A percentile compares a stretch with the other conserved stretches of the same genome.
Conservation (phyloP, 805 yeast species). For the Kodamaea fukazawae region DNA sequence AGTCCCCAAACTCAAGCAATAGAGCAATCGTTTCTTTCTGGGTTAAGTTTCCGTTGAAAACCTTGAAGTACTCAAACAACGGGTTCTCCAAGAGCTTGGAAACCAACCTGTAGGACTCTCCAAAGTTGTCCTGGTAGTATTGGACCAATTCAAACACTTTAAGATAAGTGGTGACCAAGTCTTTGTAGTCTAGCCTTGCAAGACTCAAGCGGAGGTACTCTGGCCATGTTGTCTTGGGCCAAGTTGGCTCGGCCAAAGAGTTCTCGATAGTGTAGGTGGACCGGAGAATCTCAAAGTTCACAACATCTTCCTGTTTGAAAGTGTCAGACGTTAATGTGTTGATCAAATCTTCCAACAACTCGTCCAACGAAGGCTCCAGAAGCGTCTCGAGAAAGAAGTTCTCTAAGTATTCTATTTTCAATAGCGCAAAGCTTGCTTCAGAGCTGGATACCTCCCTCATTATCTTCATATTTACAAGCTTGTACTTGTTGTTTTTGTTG, state of each 20-base stretch:
- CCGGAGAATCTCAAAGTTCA: conserved; percentile 26
- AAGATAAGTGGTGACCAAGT: conserved; percentile 27
- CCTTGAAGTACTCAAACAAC: background rate
- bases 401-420: conserved; percentile 37
- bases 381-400: conserved; percentile 20
- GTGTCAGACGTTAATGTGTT: conserved; percentile 16
- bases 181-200: conserved; percentile 26
- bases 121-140: conserved; percentile 1
- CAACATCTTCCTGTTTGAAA: conserved; percentile 16
- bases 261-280: conserved; percentile 31
- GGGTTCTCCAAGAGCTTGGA: background rate
- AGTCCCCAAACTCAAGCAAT: conserved; percentile 27
- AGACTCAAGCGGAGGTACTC: conserved; percentile 29
- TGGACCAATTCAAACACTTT: conserved; percentile 34
- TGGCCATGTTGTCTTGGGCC: conserved; percentile 41
- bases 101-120: background rate
- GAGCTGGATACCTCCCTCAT: conserved; percentile 27
- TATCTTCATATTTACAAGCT: conserved; percentile 28
- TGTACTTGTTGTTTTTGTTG: conserved; percentile 24
- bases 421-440: conserved; percentile 23
- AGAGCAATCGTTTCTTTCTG: background rate
- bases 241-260: conserved; percentile 22
- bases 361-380: conserved; percentile 16
- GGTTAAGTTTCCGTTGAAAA: background rate
- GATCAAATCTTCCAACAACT: conserved; percentile 26